Evolutionary conservation across 495 filamentous ascomycete genomes (phyloP), one percentile per base, ranked within the genome.

Genomic region (Aspergillus carlsbadensis): DNA sequence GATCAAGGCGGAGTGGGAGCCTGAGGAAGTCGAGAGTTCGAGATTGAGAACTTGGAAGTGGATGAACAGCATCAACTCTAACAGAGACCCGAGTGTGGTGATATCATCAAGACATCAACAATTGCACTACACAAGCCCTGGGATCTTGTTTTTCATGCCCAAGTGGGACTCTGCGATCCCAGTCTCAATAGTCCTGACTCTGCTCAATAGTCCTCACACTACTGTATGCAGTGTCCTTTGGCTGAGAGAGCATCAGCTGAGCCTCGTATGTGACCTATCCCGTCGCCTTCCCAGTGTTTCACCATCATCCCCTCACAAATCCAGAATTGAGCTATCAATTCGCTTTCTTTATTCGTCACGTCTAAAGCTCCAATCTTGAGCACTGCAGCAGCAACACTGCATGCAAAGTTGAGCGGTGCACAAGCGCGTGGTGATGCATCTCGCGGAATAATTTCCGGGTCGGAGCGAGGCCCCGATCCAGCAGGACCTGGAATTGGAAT

Each of bases 21-120:
- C 21, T 41, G 39, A 34, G 35, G n/a, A 37, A 37, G 11, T 11
- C 10, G n/a, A 13, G 35, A 11, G 3, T 15, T 11, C 10, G n/a
- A 13, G 35, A 11, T 13, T 15, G 8, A 45, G 11, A 29, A 45
- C 42, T 45, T 45, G 42, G 42, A 45, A 45, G 21, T 15, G 22
- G 6, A n/a, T 2, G 17, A 49, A 29, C 26, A 8, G 26, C 26
- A 29, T 29, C 26, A 29, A 29, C 8, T 4, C 4, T 8, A 29
- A 29, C 26, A 29, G 26, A 29, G 26, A 8, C 26, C 26, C 26
- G 26, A 29, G 26, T 29, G 26, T 29, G 26, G 26, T 49, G 46
- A 49, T 49, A 34, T 49, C 46, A 49, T 49, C 22, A 36, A 22
- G 46, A 49, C 47, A 50, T 50, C 47, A 50, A 37, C 29, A 17